phyloP scores from a whole-genome alignment of 129 eudicot genomes.

The Escallonia herrerae region DNA sequence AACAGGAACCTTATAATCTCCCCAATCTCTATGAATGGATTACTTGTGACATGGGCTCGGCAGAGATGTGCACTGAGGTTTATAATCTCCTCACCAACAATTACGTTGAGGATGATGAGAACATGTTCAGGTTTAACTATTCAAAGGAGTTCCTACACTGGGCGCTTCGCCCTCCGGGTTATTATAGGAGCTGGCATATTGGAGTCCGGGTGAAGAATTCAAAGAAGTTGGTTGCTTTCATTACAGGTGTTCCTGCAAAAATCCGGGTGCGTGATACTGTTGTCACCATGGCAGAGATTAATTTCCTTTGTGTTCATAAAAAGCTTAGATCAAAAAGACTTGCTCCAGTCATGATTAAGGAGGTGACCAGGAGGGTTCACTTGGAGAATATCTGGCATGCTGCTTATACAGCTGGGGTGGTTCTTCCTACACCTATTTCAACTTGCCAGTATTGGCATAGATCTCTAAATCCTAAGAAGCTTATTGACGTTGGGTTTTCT shows the following conservation, averaged over 20 bases:
- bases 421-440: conserved; percentile 56
- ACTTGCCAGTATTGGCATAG: conserved; percentile 69
- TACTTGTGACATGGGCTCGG: conserved; percentile 54
- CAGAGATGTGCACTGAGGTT: conserved; percentile 51
- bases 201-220: conserved; percentile 57
- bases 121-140: conserved; percentile 61
- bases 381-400: conserved; percentile 69
- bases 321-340: conserved; percentile 58
- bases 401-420: conserved; percentile 66
- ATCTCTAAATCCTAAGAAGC: conserved; percentile 51
- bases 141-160: conserved; percentile 57
- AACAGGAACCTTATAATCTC: conserved; percentile 59
- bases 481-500: conserved; percentile 61
- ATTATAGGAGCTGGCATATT: conserved; percentile 54
- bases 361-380: conserved; percentile 63
- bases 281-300: conserved; percentile 58
- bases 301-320: conserved; percentile 64
- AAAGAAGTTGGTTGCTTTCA: conserved; percentile 57
- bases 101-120: conserved; percentile 66
- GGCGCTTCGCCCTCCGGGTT: conserved; percentile 64
- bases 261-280: conserved; percentile 40
- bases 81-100: conserved; percentile 48
- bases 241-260: conserved; percentile 56
- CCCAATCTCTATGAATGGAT: conserved; percentile 55
- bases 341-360: conserved; percentile 67